phyloP scores from a whole-genome alignment of 2,329 filamentous ascomycete genomes.

The Verticillium klebahnii region DNA sequence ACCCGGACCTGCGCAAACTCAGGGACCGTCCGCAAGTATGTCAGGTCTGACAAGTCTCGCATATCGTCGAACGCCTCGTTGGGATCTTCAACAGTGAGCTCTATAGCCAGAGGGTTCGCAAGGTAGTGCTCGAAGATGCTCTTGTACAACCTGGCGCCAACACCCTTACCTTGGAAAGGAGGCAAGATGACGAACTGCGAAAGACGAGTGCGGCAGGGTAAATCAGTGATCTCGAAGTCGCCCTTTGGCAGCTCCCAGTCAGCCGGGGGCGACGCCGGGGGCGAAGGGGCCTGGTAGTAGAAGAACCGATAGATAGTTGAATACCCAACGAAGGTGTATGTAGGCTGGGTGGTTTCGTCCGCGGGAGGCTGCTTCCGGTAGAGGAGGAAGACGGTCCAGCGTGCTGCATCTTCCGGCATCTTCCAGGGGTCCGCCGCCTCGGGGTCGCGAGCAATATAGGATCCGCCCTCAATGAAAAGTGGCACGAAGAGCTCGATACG shows the following conservation, averaged over 20 bases:
- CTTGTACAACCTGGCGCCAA: conserved; percentile 77
- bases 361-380: conserved; percentile 58
- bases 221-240: conserved; percentile 45
- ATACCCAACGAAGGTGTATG: conserved; percentile 86
- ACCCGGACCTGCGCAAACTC: conserved; percentile 54
- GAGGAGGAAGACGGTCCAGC: conserved; percentile 91
- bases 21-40: conserved; percentile 54
- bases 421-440: conserved; percentile 27
- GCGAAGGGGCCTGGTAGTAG: conserved; percentile 48
- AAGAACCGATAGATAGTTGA: conserved; percentile 88
- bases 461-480: conserved; percentile 92
- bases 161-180: conserved; percentile 75
- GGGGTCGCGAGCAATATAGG: conserved; percentile 52
- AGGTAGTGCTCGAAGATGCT: conserved; percentile 70
- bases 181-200: conserved; percentile 92
- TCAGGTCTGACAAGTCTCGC: conserved; percentile 69
- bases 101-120: conserved; percentile 62
- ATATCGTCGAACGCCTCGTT: conserved; percentile 81
- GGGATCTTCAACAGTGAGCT: conserved; percentile 92
- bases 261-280: conserved; percentile 32
- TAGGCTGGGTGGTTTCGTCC: conserved; percentile 37
- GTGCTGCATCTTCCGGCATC: conserved; percentile 54
- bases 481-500: conserved; percentile 81
- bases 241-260: conserved; percentile 40
- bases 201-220: conserved; percentile 76